phyloP scores from a whole-genome alignment of 805 yeast genomes.

The Pichia heedii region DNA sequence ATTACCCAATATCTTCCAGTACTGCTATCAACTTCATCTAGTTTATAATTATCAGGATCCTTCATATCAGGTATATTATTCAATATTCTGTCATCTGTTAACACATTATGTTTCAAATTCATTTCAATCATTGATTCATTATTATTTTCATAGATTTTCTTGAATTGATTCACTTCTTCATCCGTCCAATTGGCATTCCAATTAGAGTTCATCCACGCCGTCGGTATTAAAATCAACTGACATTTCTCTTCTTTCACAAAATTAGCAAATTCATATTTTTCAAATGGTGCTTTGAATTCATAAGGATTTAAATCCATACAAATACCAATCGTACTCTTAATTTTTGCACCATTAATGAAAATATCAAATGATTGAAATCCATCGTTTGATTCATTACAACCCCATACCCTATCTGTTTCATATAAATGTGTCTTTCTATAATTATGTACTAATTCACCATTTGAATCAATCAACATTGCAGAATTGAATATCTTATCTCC shows the following conservation, averaged over 20 bases:
- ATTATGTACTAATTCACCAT: constrained; percentile 50
- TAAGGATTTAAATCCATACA: constrained; percentile 94
- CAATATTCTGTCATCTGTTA: constrained; percentile 4
- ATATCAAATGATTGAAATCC: constrained; percentile 48
- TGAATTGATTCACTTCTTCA: constrained; percentile 12
- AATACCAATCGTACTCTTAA: constrained; percentile 61
- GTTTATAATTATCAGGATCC: constrained; percentile 7
- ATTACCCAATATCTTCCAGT: constrained; percentile 56
- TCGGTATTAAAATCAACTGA: constrained; percentile 62
- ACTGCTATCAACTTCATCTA: constrained; percentile 15
- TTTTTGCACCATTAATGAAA: constrained; percentile 20
- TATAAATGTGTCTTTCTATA: constrained; percentile 73
- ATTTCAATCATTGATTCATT: neutral
- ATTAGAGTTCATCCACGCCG: constrained; percentile 70
- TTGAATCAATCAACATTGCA: constrained; percentile 52
- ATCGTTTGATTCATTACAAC: constrained; percentile 57
- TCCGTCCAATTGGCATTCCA: constrained; percentile 23
- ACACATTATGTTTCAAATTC: neutral
- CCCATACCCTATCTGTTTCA: constrained; percentile 76
- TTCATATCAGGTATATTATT: neutral
- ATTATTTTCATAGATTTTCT: constrained; percentile 19
- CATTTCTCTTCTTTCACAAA: constrained; percentile 40
- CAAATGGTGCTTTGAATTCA: constrained; percentile 72
- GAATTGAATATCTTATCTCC: constrained; percentile 48
- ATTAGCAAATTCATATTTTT: constrained; percentile 59